These are phyloP conservation scores for Vaccinium vitisidaea DNA, from an alignment of 148 eudicot genomes.

Conservation along the genomic window DNA sequence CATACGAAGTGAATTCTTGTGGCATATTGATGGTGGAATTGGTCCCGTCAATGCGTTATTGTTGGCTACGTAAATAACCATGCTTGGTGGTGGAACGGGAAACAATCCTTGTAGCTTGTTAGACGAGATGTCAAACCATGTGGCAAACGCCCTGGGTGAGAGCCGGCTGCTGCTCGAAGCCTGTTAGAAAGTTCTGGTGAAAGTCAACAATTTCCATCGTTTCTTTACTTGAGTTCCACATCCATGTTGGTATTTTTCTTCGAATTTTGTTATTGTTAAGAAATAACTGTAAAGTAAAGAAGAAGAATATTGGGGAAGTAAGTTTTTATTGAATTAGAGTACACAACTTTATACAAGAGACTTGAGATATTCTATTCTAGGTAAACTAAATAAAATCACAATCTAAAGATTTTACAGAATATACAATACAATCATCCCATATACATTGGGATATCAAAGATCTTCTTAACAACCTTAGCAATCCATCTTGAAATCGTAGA, in stretches of 20 bases:
- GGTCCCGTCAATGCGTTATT: background rate
- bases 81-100: slow-evolving; percentile 24
- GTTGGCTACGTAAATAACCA: background rate
- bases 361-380: too few species aligned
- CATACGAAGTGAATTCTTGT: background rate
- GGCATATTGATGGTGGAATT: background rate
- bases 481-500: slow-evolving; percentile 8
- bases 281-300: too few species aligned
- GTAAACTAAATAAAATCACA: too few species aligned
- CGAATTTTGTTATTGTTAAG: background rate
- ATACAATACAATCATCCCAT: too few species aligned
- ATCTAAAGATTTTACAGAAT: too few species aligned
- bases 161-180: slow-evolving; percentile 1
- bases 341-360: too few species aligned
- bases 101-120: slow-evolving; percentile 26
- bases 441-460: too few species aligned
- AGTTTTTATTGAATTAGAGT: too few species aligned
- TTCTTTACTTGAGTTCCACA: slow-evolving; percentile 20
- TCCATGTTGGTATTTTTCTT: slow-evolving; percentile 21
- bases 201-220: slow-evolving; percentile 3
- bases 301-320: too few species aligned
- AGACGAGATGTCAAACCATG: background rate
- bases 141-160: slow-evolving; percentile 16
- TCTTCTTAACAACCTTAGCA: background rate
- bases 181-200: slow-evolving; percentile 13